Base-by-base conservation (phyloP, 306 rosid genomes). In the Cucurbita ficifolia region DNA sequence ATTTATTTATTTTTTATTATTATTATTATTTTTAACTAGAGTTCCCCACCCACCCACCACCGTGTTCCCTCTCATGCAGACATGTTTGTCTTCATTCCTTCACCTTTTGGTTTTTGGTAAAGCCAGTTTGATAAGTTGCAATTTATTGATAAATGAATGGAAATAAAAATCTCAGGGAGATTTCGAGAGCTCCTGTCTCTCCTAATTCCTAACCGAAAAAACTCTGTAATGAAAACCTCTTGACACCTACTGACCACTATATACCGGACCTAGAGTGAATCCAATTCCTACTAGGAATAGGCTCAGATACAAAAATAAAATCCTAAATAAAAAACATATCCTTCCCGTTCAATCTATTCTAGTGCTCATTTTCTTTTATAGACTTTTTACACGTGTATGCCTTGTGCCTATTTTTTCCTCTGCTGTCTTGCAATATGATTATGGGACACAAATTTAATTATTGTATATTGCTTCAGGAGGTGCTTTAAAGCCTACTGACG, bases 401-500 rank as follows among this genome's bases (percentile, higher is more conserved):
- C 57, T 12, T 21, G 54, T 48, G 45, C 58, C 19, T 43, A 53
- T 59, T 59, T 64, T 50, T 65, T 51, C 61, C 38, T 50, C 45
- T 21, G 51, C 58, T 56, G 62, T 55, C 12, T 45, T 64, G 55
- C 60, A 36, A 74, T 74, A 52, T 51, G 53, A 39, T 55, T 6
- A 42, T 29, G 40, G 40, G 76, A 5, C 29, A 35, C 1, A 13
- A 21, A 75, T 59, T 46, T 10, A 45, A 35, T 58, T 12, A 1
- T 19, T 62, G 18, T 61, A 63, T 81, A 76, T 70, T 82, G 36
- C 73, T 78, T 51, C 80, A 94, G 99, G 99, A 24, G 99, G 99
- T 81, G 99, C 99, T 63, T 75, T 94, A 83, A 94, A 94, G 89
- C 96, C 99, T 80, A 91, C 96, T 38, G 97, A 91, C 75, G 96